Base-by-base conservation (phyloP, 2,329 filamentous ascomycete genomes). In the Furcasterigmium furcatum region DNA sequence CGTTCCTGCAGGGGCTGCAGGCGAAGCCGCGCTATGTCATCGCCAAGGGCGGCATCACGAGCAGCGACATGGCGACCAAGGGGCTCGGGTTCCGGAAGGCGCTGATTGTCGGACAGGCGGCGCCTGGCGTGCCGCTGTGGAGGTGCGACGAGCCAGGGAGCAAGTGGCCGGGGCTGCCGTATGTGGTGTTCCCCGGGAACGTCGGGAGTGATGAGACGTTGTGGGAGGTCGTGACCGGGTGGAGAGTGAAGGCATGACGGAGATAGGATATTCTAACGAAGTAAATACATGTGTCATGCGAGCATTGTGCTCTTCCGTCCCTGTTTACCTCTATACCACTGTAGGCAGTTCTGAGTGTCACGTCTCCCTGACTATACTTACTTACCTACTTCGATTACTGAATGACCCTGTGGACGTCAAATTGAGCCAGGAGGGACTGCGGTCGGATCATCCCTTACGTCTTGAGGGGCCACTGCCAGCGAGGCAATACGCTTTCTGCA, bases 21-120 rank as follows among this genome's bases (percentile, higher is more conserved):
- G 65, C 71, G 12, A 65, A 70, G 36, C 77, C 77, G 3, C 59
- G 76, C 41, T 82, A 80, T 54, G 62, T 82, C 3, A 76, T 82
- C 55, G 76, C 77, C 0, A 82, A 77, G 58, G 77, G 79, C 0
- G 78, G 78, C 7, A 82, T 82, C 32, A 82, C 79, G 0, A 76
- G 72, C 1, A 79, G 75, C 0, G 77, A 82, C 44, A 74, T 75
- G 55, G 78, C 78, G 0, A 80, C 74, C 0, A 80, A 80, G 43
- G 76, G 74, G 0, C 53, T 83, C 8, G 63, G 63, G 9, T 73
- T 82, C 58, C 76, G 74, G 57, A 65, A 70, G 30, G 78, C 78
- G 5, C 69, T 63, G 52, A 70, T 82, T 27, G 63, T 80, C 0
- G 78, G 79, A 0, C 78, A 82, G 50, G 77, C 78, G 2, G 74